Conservation (phyloP, 1,139 yeast genomes). For the Scheffersomyces illinoinensis region DNA sequence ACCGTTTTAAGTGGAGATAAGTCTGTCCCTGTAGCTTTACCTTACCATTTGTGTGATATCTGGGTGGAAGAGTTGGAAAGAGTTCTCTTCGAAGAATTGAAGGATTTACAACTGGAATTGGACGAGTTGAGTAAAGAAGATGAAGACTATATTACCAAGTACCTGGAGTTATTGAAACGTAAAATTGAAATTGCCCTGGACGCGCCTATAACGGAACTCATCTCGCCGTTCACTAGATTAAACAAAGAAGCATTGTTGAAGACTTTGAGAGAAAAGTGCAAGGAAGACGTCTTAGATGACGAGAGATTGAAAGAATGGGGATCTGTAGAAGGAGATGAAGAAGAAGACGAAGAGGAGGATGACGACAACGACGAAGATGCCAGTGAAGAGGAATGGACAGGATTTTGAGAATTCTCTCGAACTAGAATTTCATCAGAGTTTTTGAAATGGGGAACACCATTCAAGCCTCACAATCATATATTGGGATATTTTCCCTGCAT, state of each 20-base stretch:
- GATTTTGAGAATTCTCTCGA: conserved; percentile 26
- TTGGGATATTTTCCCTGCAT: neutral
- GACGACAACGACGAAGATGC: conserved; percentile 17
- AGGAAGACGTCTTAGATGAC: conserved; percentile 67
- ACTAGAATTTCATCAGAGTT: neutral
- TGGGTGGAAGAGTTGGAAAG: conserved; percentile 81
- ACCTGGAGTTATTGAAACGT: conserved; percentile 22
- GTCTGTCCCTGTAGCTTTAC: conserved; percentile 70
- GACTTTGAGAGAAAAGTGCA: conserved; percentile 65
- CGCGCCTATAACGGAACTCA: conserved; percentile 56
- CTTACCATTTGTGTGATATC: conserved; percentile 84
- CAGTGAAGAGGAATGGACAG: conserved; percentile 51
- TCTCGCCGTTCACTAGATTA: conserved; percentile 61
- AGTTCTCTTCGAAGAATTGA: conserved; percentile 51
- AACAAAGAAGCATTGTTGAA: conserved; percentile 54
- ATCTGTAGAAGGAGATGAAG: conserved; percentile 33
- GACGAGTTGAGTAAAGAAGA: conserved; percentile 31
- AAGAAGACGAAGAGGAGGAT: conserved; percentile 19
- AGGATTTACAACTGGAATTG: conserved; percentile 42
- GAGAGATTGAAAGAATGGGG: conserved; percentile 69
- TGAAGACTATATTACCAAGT: conserved; percentile 27
- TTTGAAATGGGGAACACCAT: too few relatives aligned
- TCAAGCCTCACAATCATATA: neutral
- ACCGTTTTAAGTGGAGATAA: conserved; percentile 53
- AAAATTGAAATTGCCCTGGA: conserved; percentile 35